These are phyloP conservation scores for Lentinula raphanica DNA, from an alignment of 768 basidiomycete genomes.

Conservation along the genomic window DNA sequence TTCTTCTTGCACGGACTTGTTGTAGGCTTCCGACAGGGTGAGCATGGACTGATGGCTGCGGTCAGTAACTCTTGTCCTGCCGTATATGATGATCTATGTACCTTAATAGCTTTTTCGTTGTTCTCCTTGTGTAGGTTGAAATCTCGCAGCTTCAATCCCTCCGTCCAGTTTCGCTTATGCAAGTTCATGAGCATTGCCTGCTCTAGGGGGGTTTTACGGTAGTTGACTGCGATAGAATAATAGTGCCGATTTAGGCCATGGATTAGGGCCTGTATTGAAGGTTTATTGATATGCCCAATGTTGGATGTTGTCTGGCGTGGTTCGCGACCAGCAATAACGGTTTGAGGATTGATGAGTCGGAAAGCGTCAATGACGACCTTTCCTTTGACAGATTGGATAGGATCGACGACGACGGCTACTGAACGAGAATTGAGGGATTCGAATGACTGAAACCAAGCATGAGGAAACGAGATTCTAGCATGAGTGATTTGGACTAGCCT, in stretches of 20 bases:
- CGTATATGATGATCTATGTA: conserved; percentile 25
- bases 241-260: conserved; percentile 98
- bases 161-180: conserved; percentile 99
- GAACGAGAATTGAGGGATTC: conserved; percentile 90
- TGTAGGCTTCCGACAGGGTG: conserved; percentile 86
- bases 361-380: conserved; percentile 99
- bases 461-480: conserved; percentile 12
- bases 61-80: conserved; percentile 12
- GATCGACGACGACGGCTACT: conserved; percentile 96
- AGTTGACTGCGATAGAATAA: conserved; percentile 96
- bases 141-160: conserved; percentile 88
- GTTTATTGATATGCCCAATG: conserved; percentile 98
- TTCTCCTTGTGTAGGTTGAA: conserved; percentile 83
- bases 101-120: conserved; percentile 95
- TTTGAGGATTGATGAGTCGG: conserved; percentile 89
- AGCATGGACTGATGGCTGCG: conserved; percentile 73
- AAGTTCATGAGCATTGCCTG: conserved; percentile 99
- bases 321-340: conserved; percentile 87
- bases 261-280: conserved; percentile 97
- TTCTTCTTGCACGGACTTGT: conserved; percentile 97
- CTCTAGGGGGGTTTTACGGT: conserved; percentile 96
- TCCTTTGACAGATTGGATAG: conserved; percentile 97
- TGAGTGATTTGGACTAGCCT: conserved; percentile 46
- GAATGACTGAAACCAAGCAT: conserved; percentile 66
- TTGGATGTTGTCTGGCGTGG: conserved; percentile 97